Percentiles rank a stretch among this genome's conserved stretches.
These are phyloP conservation scores for Colletotrichum tropicale DNA, from an alignment of 2,329 filamentous ascomycete genomes.

Conservation along the genomic window DNA sequence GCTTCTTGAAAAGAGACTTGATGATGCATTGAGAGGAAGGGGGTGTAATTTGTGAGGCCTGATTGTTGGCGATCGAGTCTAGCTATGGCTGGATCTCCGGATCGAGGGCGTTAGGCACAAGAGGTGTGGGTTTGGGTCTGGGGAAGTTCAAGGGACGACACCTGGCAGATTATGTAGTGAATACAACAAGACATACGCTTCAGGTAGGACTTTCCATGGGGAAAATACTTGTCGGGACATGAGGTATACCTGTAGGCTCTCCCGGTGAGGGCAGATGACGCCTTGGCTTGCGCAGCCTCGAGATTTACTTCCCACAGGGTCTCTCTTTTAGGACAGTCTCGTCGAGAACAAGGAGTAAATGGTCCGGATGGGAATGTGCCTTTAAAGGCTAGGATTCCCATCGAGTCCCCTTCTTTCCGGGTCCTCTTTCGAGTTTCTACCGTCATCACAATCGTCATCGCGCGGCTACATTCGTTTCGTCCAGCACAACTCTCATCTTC, in stretches of 20 bases:
- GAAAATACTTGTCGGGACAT: background rate
- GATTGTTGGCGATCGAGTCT: background rate
- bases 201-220: background rate
- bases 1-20: slow-evolving; percentile 3
- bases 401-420: background rate
- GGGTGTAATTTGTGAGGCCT: background rate
- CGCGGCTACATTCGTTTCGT: background rate
- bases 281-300: background rate
- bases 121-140: background rate
- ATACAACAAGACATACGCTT: background rate
- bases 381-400: background rate
- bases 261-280: background rate
- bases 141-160: background rate
- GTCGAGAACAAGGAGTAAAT: background rate
- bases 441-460: background rate
- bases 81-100: background rate
- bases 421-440: background rate
- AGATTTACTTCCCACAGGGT: background rate
- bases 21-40: background rate
- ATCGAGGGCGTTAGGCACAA: background rate
- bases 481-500: background rate
- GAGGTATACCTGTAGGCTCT: background rate
- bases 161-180: background rate
- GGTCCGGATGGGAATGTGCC: background rate
- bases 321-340: background rate